Evolutionary conservation across 2,329 filamentous ascomycete genomes (phyloP).

Genomic region (Botrytis tulipae): DNA sequence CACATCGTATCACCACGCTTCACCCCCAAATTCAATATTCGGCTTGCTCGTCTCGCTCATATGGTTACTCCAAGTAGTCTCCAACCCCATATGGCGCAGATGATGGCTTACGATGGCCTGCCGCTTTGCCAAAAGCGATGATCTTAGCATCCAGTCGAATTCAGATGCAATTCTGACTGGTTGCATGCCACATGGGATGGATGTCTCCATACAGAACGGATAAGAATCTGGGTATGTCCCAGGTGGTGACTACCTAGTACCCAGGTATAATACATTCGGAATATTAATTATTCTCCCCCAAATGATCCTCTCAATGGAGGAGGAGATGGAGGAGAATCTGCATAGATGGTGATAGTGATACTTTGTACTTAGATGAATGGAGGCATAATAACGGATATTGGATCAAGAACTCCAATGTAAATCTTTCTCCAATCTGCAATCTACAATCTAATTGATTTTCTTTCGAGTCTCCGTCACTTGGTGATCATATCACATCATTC

Average conservation of each 20-base stretch:
- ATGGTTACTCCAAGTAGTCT: neutral
- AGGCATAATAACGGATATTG: neutral
- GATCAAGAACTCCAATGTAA: neutral
- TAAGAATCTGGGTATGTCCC: neutral
- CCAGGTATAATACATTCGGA: neutral
- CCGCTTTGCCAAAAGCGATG: neutral
- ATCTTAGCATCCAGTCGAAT: neutral
- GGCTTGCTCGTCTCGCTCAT: neutral
- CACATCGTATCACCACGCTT: neutral
- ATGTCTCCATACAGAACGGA: neutral
- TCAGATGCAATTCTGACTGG: neutral
- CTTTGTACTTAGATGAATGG: neutral
- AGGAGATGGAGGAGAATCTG: neutral
- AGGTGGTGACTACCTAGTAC: neutral
- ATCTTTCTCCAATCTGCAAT: neutral
- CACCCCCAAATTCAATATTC: conserved; percentile 3
- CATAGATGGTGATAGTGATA: neutral
- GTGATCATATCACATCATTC: neutral
- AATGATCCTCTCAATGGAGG: neutral
- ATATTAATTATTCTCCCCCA: neutral
- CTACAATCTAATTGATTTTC: neutral
- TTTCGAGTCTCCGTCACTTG: neutral
- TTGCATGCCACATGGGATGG: neutral
- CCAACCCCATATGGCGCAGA: neutral
- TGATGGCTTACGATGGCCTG: neutral